Evolutionary conservation across 116 monocot genomes (phyloP).

Genomic region (Dioscorea cayenensis): DNA sequence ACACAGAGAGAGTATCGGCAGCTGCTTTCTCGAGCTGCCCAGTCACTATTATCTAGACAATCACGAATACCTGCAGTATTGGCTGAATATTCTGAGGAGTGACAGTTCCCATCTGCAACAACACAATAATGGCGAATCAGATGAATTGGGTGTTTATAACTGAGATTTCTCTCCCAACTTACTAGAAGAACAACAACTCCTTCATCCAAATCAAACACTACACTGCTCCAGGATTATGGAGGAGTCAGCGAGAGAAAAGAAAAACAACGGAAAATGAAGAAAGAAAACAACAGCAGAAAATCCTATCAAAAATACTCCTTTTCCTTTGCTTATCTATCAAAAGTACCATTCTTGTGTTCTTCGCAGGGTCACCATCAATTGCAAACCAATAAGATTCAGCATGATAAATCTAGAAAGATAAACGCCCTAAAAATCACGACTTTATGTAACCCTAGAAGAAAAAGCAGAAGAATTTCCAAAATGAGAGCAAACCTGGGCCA

Average conservation of each 20-base stretch:
- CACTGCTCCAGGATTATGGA: no score
- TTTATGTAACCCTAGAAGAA: not conserved
- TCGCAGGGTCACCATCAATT: no score
- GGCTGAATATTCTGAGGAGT: conserved; percentile 62
- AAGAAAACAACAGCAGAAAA: no score
- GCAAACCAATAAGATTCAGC: not conserved
- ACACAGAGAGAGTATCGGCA: conserved; percentile 68
- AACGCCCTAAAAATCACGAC: not conserved
- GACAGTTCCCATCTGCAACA: conserved; percentile 78
- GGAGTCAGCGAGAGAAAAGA: no score
- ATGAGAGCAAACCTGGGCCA: conserved; percentile 56
- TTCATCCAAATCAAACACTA: no score
- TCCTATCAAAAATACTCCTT: no score
- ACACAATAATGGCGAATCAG: not conserved
- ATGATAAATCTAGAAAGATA: not conserved
- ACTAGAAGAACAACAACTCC: no score
- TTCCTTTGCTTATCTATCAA: no score
- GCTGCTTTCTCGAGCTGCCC: conserved; percentile 95
- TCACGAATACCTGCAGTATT: conserved; percentile 71
- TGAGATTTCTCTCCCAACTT: no score
- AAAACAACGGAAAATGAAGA: no score
- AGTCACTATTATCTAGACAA: conserved; percentile 87
- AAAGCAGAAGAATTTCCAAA: not conserved
- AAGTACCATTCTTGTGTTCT: no score
- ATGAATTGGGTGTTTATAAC: no score